Conservation (phyloP, 1,284 basidiomycete species). For the Papiliotrema flavescens region DNA sequence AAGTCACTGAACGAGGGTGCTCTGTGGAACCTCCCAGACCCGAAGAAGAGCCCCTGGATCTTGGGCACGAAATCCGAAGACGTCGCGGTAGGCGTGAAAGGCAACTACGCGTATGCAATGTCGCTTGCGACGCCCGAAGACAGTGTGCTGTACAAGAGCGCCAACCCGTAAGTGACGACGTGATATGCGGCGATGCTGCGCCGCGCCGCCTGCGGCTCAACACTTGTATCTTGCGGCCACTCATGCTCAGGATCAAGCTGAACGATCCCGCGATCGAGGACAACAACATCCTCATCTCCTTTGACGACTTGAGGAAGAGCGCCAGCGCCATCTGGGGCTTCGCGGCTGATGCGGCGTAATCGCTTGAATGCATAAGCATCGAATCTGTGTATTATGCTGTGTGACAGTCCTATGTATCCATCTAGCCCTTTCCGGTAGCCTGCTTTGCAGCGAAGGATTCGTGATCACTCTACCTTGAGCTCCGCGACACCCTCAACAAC, state of each 20-base stretch:
- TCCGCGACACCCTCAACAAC: background rate
- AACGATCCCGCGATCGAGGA: background rate
- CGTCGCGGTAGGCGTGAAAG: background rate
- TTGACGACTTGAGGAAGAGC: too few species aligned
- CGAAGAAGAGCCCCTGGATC: background rate
- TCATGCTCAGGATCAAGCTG: background rate
- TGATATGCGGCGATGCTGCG: too few species aligned
- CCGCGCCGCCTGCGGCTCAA: background rate
- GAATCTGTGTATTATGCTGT: background rate
- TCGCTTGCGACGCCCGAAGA: background rate
- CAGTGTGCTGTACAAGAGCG: background rate
- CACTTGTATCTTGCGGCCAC: background rate
- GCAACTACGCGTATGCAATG: background rate
- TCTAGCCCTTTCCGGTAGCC: background rate
- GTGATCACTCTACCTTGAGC: background rate
- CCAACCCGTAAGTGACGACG: too few species aligned
- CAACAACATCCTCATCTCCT: background rate
- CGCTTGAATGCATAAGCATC: background rate
- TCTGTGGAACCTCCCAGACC: background rate
- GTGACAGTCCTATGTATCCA: too few species aligned
- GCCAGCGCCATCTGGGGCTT: too few species aligned
- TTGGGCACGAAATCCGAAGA: background rate
- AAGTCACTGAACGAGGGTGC: background rate
- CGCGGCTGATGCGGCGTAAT: background rate
- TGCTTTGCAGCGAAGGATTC: background rate